Base-by-base conservation (phyloP, 2,329 filamentous ascomycete genomes). In the Bipolaris cookei region DNA sequence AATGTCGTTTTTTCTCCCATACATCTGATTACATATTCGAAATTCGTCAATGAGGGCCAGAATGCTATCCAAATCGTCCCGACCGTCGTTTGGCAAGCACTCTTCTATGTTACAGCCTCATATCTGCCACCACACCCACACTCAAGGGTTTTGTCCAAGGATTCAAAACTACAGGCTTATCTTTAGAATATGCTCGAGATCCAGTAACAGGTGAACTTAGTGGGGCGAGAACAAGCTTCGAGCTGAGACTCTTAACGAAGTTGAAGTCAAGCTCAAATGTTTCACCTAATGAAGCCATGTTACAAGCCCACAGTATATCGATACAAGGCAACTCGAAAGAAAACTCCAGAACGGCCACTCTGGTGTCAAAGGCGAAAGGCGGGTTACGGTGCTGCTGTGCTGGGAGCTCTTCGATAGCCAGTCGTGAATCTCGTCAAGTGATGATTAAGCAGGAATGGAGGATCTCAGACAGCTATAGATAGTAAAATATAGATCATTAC, bases 91-190 rank as follows among this genome's bases (percentile, higher is more conserved):
- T 56, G 56, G 56, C 56, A 59, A 51, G 37, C 10, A 28, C 51
- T 11, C 44, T 56, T 7, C 25, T 59, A 3, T 51, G 37, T 1
- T 59, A 49, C 16, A 52, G 21, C 25, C 43, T 59, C 25, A 59
- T 59, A 20, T 59, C 53, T n/a, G 48, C 53, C 23, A 56, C 56
- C 11, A 35, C 49, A 25, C 56, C 56, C 3, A 25, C 45, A 4
- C 53, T 56, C 10, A 52, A 52, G n/a, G 44, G 44, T 1, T 59
- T 59, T 11, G 42, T 48, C 4, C 28, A 49, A 32, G 25, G 20
- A 13, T 59, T 59, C 43, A 48, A 20, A 37, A 59, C 52, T 3
- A 38, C 43, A 2, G 56, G 56, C 5, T 11, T 42, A 5, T 53
- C 54, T n/a, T 6, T 56, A 16, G 48, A n/a, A 13, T 52, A 52